Evolutionary conservation across 2,329 filamentous ascomycete species (phyloP).

Genomic region (Fusarium chlamydosporum): DNA sequence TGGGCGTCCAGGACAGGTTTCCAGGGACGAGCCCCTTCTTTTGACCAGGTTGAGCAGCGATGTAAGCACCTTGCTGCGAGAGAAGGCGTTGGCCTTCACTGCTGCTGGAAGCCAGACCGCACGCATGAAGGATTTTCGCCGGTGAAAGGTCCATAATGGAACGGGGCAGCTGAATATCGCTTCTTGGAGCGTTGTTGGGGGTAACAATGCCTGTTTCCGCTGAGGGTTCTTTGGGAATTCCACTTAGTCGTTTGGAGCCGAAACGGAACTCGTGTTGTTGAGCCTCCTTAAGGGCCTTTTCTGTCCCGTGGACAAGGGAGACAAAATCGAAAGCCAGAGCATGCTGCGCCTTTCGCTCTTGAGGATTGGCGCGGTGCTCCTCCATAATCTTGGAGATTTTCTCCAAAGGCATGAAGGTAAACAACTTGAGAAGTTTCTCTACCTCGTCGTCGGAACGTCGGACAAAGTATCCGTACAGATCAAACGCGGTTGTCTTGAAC

Average conservation of each 20-base stretch:
- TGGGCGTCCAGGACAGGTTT: constrained; percentile 71
- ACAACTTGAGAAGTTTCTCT: constrained; percentile 84
- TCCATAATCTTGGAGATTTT: constrained; percentile 78
- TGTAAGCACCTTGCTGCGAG: constrained; percentile 69
- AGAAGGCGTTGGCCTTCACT: constrained; percentile 73
- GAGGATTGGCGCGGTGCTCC: constrained; percentile 75
- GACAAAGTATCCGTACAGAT: constrained; percentile 92
- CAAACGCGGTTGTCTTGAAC: constrained; percentile 83
- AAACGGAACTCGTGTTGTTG: constrained; percentile 67
- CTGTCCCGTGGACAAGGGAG: constrained; percentile 79
- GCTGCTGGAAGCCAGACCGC: constrained; percentile 69
- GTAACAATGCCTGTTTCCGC: constrained; percentile 54
- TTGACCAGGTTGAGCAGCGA: constrained; percentile 67
- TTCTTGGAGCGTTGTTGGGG: constrained; percentile 64
- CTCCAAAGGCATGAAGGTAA: constrained; percentile 85
- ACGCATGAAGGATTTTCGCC: constrained; percentile 70
- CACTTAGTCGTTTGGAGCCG: constrained; percentile 53
- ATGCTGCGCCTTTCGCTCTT: constrained; percentile 85
- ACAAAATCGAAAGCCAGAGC: constrained; percentile 85
- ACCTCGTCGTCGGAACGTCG: constrained; percentile 85
- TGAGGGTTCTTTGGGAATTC: constrained; percentile 52
- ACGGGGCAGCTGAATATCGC: constrained; percentile 71
- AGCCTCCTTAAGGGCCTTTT: constrained; percentile 74
- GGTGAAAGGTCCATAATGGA: constrained; percentile 71
- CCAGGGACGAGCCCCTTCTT: constrained; percentile 61